Conservation (phyloP, 2,329 filamentous ascomycete genomes). For the Colletotrichum sp. region DNA sequence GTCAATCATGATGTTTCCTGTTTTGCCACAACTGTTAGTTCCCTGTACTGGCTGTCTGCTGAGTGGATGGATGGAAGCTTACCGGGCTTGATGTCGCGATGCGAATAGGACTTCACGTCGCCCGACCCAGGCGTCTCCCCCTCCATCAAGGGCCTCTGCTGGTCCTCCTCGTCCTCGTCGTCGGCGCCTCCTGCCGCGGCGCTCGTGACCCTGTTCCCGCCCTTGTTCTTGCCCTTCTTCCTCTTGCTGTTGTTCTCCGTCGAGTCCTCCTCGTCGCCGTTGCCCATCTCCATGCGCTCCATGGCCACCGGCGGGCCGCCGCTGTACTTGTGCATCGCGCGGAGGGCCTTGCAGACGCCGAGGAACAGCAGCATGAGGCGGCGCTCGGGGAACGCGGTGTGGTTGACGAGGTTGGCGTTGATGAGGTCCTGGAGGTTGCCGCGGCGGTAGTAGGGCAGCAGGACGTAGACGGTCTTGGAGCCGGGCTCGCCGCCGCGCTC, state of each 20-base stretch:
- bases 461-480: slow-evolving; percentile 94
- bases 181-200: slow-evolving; percentile 51
- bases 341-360: slow-evolving; percentile 87
- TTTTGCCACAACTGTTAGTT: background rate
- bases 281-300: slow-evolving; percentile 60
- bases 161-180: slow-evolving; percentile 73
- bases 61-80: slow-evolving; percentile 29
- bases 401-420: slow-evolving; percentile 97
- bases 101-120: slow-evolving; percentile 81
- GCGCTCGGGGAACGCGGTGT: slow-evolving; percentile 86
- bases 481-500: slow-evolving; percentile 67
- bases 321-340: slow-evolving; percentile 89
- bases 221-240: slow-evolving; percentile 39
- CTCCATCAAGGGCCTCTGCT: slow-evolving; percentile 85
- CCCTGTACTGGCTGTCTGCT: background rate
- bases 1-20: slow-evolving; percentile 96
- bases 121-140: slow-evolving; percentile 75
- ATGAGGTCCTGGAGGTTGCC: slow-evolving; percentile 98
- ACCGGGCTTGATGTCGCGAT: slow-evolving; percentile 98
- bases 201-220: slow-evolving; percentile 31
- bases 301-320: slow-evolving; percentile 55
- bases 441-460: slow-evolving; percentile 92
- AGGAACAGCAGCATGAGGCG: slow-evolving; percentile 89
- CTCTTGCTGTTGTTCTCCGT: slow-evolving; percentile 36
- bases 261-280: slow-evolving; percentile 42